These are phyloP conservation scores for Euphorbia peplus DNA, from an alignment of 345 rosid genomes.

Conservation along the genomic window DNA sequence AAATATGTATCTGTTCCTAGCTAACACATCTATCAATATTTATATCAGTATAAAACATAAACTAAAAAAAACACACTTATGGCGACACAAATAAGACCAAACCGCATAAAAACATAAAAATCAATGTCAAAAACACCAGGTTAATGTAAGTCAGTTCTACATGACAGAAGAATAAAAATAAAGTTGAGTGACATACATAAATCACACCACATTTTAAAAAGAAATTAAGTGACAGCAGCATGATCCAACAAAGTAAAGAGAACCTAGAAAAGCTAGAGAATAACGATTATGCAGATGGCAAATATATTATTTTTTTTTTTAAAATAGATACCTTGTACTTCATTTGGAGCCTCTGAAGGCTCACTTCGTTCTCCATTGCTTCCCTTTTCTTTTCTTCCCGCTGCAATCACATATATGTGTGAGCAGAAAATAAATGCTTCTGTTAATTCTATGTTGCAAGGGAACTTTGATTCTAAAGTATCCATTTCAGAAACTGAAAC, in stretches of 20 bases:
- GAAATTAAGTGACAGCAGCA: not conserved
- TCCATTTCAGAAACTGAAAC: too few relatives aligned
- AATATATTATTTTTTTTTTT: too few relatives aligned
- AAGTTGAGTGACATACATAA: not conserved
- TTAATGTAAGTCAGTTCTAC: too few relatives aligned
- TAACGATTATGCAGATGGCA: constrained; percentile 3
- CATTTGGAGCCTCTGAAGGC: constrained; percentile 88
- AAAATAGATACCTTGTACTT: constrained; percentile 61
- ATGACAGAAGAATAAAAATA: not conserved
- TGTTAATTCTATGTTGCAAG: too few relatives aligned
- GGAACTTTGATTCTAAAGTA: too few relatives aligned
- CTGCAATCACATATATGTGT: constrained; percentile 38
- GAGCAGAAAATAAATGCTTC: constrained; percentile 13
- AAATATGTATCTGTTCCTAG: too few relatives aligned
- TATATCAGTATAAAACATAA: too few relatives aligned
- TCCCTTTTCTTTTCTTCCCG: constrained; percentile 97
- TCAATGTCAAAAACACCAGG: too few relatives aligned
- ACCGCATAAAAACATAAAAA: too few relatives aligned
- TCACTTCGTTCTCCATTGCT: constrained; percentile 78
- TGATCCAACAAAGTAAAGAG: not conserved
- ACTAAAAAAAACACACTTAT: too few relatives aligned
- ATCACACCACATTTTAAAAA: not conserved
- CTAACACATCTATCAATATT: too few relatives aligned
- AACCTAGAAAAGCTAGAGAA: not conserved
- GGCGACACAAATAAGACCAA: too few relatives aligned